Percentiles rank a stretch among this genome's conserved stretches.
Conservation (phyloP, 2,329 filamentous ascomycete species). For the Aspergillus puulaauensis region DNA sequence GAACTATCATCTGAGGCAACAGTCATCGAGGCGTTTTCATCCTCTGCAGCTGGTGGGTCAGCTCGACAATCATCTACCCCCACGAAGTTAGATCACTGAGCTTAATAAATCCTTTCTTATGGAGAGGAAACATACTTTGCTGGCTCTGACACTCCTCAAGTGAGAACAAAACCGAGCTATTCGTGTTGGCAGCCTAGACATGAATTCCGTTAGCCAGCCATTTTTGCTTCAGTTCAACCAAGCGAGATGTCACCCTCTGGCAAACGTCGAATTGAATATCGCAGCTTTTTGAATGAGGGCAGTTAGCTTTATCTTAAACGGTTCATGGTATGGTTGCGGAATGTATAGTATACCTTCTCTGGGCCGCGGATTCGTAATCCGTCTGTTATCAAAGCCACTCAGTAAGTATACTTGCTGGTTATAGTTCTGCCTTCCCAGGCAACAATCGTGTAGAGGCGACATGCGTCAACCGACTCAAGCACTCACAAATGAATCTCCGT, state of each 20-base stretch:
- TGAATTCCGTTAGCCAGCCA: not conserved
- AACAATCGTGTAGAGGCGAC: not conserved
- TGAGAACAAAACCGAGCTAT: constrained; percentile 11
- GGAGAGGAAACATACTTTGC: constrained; percentile 6
- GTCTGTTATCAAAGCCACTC: constrained; percentile 9
- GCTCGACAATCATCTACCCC: not conserved
- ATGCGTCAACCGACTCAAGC: not conserved
- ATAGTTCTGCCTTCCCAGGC: not conserved
- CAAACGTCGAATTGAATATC: constrained; percentile 23
- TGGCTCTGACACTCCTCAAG: constrained; percentile 20
- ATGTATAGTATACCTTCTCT: constrained; percentile 18
- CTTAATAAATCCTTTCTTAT: not conserved
- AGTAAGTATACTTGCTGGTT: not conserved
- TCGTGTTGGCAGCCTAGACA: constrained; percentile 16
- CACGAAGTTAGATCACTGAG: not conserved
- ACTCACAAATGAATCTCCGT: constrained; percentile 25
- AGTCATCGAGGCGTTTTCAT: not conserved
- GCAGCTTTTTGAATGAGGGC: constrained; percentile 15
- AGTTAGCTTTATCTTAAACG: not conserved
- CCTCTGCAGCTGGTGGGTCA: not conserved
- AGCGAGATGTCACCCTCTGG: constrained; percentile 14
- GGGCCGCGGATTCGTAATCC: constrained; percentile 18
- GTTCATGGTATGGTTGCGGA: no score
- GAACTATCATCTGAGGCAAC: not conserved
- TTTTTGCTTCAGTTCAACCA: not conserved